Evolutionary conservation across 2,329 filamentous ascomycete species (phyloP), one percentile per base, ranked within the genome.

Genomic region (Arthrobotrys pseudoclavata): DNA sequence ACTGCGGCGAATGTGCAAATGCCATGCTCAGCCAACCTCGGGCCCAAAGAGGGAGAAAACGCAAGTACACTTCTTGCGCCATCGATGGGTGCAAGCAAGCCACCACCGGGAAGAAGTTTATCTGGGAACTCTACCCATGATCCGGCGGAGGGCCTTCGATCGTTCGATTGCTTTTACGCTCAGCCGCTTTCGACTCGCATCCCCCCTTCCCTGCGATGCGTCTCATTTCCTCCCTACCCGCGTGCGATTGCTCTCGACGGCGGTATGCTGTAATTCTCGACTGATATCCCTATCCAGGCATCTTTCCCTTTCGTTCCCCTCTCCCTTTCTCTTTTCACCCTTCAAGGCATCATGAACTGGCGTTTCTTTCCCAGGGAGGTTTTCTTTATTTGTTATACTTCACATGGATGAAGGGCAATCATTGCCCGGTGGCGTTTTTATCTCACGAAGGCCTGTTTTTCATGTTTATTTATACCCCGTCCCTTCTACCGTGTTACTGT

Each of bases 1-100:
- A 88, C 78, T 88, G 87, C 80, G 87, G 87, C 62, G 83, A 84
- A 70, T 88, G 87, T 80, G 85, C 86, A 26, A 80, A 83, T 6
- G 84, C 84, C 20, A 80, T 81, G 67, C 62, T 77, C 2, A 77
- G 74, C 52, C 76, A 79, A 13, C 68, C 76, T 12, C 84, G 85
- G 9, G 70, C 81, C 47, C 76, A 79, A 50, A 74, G 64, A 37
- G 62, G 68, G 22, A 80, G 24, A 61, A 67, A 24, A 48, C 69
- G 71, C 15, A 70, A 78, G 40, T 42, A 60, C 4, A 50, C 52
- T 53, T 70, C 66, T 26, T 81, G 75, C 26, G 76, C 76, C 12
- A 72, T 81, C 22, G 68, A 63, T 15, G 79, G 79, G 4, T 81
- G 80, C 24, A 79, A 76, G 31, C 50, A 66, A 18, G 20, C 42